Percentiles rank a stretch among this genome's conserved stretches.
phyloP scores from a whole-genome alignment of 106 monocot genomes.

The Allium sativum region DNA sequence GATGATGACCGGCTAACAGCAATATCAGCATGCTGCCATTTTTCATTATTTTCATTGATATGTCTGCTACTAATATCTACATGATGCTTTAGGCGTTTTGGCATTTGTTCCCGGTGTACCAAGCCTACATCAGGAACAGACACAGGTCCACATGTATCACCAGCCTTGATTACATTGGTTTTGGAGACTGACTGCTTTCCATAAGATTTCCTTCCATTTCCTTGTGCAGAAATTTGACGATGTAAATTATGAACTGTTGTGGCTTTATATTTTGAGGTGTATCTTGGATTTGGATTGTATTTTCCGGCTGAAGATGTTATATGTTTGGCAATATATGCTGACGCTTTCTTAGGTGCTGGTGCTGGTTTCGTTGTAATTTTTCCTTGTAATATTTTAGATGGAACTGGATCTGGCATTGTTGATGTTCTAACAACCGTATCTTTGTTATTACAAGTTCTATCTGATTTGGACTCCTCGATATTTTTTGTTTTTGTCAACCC shows the following conservation, averaged over 20 bases:
- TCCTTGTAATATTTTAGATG: neutral
- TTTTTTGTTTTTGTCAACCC: neutral
- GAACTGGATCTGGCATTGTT: conserved; percentile 4
- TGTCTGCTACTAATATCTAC: conserved; percentile 1
- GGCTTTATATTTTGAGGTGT: conserved; percentile 1
- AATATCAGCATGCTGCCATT: conserved; percentile 1
- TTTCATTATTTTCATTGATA: neutral
- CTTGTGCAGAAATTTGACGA: conserved; percentile 39
- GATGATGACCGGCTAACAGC: conserved; percentile 6
- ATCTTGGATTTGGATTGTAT: conserved; percentile 9
- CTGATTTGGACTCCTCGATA: conserved; percentile 1
- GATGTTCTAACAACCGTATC: conserved; percentile 5
- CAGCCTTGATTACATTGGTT: conserved; percentile 6
- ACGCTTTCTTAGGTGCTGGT: conserved; percentile 1
- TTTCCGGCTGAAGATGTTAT: conserved; percentile 14
- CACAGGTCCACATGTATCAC: conserved; percentile 4
- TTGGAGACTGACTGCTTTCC: conserved; percentile 1
- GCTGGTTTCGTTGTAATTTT: conserved; percentile 8
- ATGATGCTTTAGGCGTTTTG: conserved; percentile 24
- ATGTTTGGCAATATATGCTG: conserved; percentile 3
- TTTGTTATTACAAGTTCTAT: conserved; percentile 7
- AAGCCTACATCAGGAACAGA: conserved; percentile 7
- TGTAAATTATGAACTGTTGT: conserved; percentile 36
- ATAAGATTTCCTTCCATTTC: conserved; percentile 31
- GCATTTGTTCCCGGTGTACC: conserved; percentile 7